phyloP scores from a whole-genome alignment of 345 rosid genomes.

The Anastatica hierochuntica region DNA sequence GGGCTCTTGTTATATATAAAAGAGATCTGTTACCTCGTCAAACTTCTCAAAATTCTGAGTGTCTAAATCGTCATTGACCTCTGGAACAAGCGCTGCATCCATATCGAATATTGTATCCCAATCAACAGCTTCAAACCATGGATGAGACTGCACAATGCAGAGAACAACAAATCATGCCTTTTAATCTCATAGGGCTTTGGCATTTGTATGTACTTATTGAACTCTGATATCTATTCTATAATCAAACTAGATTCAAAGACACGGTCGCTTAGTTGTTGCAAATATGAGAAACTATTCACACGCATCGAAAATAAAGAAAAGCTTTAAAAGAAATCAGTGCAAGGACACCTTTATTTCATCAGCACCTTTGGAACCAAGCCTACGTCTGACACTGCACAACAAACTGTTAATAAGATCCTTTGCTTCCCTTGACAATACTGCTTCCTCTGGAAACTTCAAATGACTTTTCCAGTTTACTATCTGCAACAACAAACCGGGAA shows the following conservation, averaged over 20 bases:
- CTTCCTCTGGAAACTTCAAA: slow-evolving; percentile 97
- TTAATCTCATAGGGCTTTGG: neutral
- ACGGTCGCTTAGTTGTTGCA: neutral
- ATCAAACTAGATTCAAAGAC: neutral
- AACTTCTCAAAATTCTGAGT: slow-evolving; percentile 95
- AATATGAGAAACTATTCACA: too few relatives aligned
- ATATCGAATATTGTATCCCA: slow-evolving; percentile 79
- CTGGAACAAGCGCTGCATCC: slow-evolving; percentile 96
- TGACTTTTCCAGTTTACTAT: slow-evolving; percentile 95
- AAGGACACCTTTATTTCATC: slow-evolving; percentile 86
- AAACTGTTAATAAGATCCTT: slow-evolving; percentile 69
- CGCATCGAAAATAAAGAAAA: neutral
- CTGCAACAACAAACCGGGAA: slow-evolving; percentile 27
- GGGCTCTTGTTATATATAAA: too few relatives aligned
- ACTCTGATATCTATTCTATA: neutral
- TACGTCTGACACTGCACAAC: slow-evolving; percentile 76
- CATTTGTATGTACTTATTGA: too few relatives aligned
- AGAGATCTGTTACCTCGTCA: too few relatives aligned
- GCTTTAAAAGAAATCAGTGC: neutral
- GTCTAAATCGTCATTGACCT: slow-evolving; percentile 86
- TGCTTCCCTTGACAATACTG: slow-evolving; percentile 66
- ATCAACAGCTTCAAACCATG: slow-evolving; percentile 62
- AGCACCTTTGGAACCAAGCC: slow-evolving; percentile 83
- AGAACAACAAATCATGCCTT: slow-evolving; percentile 7
- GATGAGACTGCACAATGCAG: slow-evolving; percentile 56